A percentile compares a stretch with the other conserved stretches of the same genome.
These are phyloP conservation scores for Phytophthora sp. DNA, from an alignment of 352 stramenopile species.

Conservation along the genomic window DNA sequence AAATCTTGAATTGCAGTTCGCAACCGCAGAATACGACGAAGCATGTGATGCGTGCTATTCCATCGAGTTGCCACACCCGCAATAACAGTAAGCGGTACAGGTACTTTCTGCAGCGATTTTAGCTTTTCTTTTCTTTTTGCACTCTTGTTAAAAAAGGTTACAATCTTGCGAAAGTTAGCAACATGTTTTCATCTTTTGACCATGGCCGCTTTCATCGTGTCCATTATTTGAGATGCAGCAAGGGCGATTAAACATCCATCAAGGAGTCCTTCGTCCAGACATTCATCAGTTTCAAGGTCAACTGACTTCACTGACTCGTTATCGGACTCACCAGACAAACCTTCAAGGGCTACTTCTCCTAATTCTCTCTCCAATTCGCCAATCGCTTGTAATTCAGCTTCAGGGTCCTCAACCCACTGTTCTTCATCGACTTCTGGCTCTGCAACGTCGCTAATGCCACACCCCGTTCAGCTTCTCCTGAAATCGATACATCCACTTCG, in stretches of 20 bases:
- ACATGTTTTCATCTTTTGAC: conserved; percentile 9
- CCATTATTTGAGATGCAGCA: neutral
- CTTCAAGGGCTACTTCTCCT: neutral
- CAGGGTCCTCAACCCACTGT: neutral
- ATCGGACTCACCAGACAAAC: neutral
- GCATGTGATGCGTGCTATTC: conserved; percentile 19
- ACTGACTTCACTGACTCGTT: conserved; percentile 3
- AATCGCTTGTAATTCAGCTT: conserved; percentile 9
- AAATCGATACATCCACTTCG: neutral
- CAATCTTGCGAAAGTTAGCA: conserved; percentile 15
- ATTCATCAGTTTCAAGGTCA: conserved; percentile 10
- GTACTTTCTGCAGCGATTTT: conserved; percentile 9
- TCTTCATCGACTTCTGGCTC: conserved; percentile 3
- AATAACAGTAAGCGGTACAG: conserved; percentile 7
- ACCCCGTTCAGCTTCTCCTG: neutral
- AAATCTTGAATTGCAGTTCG: neutral
- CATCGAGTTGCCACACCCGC: conserved; percentile 10
- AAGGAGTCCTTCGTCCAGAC: conserved; percentile 5
- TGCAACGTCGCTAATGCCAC: neutral
- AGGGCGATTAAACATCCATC: conserved; percentile 8
- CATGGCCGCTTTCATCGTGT: conserved; percentile 12
- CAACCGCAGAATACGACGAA: conserved; percentile 1
- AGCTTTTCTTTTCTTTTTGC: conserved; percentile 14
- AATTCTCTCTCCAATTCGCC: conserved; percentile 3
- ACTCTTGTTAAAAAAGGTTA: conserved; percentile 15